Evolutionary conservation across 176 grass and related monocot species (phyloP).

Genomic region (Oryza brachyantha): DNA sequence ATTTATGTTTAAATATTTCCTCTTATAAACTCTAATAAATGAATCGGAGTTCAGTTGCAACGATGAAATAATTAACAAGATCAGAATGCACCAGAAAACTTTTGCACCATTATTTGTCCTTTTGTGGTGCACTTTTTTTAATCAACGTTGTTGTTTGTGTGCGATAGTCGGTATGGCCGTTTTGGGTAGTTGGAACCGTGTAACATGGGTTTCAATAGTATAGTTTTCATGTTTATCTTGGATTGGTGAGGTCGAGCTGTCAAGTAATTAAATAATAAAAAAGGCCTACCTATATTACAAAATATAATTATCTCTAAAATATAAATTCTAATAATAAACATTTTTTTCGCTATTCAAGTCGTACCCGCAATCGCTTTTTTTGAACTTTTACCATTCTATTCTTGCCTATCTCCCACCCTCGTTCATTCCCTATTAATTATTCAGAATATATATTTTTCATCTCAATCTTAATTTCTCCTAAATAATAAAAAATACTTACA

Average conservation of each 20-base stretch:
- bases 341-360: too few species aligned
- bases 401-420: too few species aligned
- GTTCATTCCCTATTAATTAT: too few species aligned
- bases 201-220: slow-evolving; percentile 25
- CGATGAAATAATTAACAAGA: not conserved
- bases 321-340: too few species aligned
- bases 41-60: not conserved
- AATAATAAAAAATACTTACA: too few species aligned
- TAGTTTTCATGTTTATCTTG: not conserved
- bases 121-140: not conserved
- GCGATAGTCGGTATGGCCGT: not conserved
- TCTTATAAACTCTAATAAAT: not conserved
- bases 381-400: too few species aligned
- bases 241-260: slow-evolving; percentile 9
- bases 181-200: slow-evolving; percentile 23
- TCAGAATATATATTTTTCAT: too few species aligned
- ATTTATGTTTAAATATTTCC: not conserved
- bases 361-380: too few species aligned
- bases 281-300: too few species aligned
- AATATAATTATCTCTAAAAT: too few species aligned
- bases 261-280: too few species aligned
- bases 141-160: not conserved
- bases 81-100: not conserved
- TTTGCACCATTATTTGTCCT: not conserved
- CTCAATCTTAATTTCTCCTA: too few species aligned